These are phyloP conservation scores for Imleria badia DNA, from an alignment of 768 basidiomycete species.

Conservation along the genomic window DNA sequence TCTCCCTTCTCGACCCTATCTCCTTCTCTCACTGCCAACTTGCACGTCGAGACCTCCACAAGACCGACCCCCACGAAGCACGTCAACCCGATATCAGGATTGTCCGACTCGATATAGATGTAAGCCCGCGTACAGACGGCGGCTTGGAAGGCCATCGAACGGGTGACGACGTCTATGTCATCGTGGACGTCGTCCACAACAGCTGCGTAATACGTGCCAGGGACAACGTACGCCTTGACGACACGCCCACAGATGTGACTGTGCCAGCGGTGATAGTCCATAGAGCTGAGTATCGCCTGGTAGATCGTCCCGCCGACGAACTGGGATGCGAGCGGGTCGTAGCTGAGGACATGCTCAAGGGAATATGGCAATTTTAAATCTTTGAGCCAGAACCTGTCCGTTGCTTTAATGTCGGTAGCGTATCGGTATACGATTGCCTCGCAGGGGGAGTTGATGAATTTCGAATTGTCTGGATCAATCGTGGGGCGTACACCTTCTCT, in stretches of 20 bases:
- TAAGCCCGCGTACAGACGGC: constrained; percentile 42
- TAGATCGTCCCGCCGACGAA: constrained; percentile 52
- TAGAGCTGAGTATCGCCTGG: constrained; percentile 57
- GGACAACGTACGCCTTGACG: constrained; percentile 41
- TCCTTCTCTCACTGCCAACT: constrained; percentile 46
- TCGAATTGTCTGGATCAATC: constrained; percentile 19
- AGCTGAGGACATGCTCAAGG: constrained; percentile 51
- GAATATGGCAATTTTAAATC: constrained; percentile 62
- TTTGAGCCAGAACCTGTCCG: constrained; percentile 61
- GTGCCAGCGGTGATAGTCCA: constrained; percentile 65
- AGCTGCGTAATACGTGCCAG: constrained; percentile 51
- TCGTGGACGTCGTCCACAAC: constrained; percentile 28
- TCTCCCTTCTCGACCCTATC: constrained; percentile 51
- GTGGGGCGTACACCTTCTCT: constrained; percentile 39
- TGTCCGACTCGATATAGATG: constrained; percentile 59
- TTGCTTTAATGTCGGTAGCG: constrained; percentile 35
- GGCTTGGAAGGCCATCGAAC: not conserved
- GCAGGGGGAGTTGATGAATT: constrained; percentile 48
- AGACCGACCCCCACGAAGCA: constrained; percentile 62
- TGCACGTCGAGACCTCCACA: constrained; percentile 62
- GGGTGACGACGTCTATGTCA: constrained; percentile 21
- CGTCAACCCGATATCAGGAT: constrained; percentile 54
- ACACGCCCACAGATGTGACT: constrained; percentile 51
- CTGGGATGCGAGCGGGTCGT: constrained; percentile 38
- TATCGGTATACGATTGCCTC: constrained; percentile 52